Evolutionary conservation across 202 grass and related monocot species (phyloP).

Genomic region (Schoenoplectus tabernaemontani): DNA sequence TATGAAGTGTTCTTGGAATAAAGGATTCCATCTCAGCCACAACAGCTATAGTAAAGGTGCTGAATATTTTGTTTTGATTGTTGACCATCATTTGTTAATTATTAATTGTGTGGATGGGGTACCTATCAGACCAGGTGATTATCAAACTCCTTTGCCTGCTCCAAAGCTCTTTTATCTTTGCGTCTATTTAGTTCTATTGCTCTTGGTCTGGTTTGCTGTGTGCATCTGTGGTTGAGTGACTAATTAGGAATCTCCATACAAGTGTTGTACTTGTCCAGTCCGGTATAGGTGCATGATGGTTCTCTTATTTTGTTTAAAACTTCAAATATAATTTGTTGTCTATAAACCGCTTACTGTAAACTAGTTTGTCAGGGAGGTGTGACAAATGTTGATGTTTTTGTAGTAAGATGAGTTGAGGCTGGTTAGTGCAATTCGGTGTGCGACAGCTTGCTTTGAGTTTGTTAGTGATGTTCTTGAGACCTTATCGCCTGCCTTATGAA

Average conservation of each 20-base stretch:
- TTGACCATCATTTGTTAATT: too few relatives aligned
- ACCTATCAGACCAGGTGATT: not conserved
- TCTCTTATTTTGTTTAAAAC: not conserved
- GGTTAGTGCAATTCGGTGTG: slow-evolving; percentile 65
- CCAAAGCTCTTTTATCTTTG: not conserved
- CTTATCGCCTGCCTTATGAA: slow-evolving; percentile 69
- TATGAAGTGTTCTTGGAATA: slow-evolving; percentile 73
- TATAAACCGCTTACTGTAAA: not conserved
- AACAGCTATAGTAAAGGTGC: slow-evolving; percentile 58
- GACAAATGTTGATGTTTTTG: slow-evolving; percentile 78
- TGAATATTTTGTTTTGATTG: not conserved
- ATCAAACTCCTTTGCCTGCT: too few relatives aligned
- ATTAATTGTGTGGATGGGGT: not conserved
- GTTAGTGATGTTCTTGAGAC: slow-evolving; percentile 82
- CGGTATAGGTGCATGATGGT: not conserved
- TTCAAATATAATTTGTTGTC: not conserved
- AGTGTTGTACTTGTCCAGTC: not conserved
- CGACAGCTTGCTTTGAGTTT: slow-evolving; percentile 84
- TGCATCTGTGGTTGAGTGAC: not conserved
- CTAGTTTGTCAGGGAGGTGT: slow-evolving; percentile 45
- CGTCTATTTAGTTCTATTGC: not conserved
- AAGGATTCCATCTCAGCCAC: slow-evolving; percentile 86
- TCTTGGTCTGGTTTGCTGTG: not conserved
- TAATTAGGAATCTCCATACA: not conserved
- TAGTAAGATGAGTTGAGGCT: slow-evolving; percentile 53